Conservation (phyloP, 2,329 filamentous ascomycete genomes). For the Juglanconis oblonga region DNA sequence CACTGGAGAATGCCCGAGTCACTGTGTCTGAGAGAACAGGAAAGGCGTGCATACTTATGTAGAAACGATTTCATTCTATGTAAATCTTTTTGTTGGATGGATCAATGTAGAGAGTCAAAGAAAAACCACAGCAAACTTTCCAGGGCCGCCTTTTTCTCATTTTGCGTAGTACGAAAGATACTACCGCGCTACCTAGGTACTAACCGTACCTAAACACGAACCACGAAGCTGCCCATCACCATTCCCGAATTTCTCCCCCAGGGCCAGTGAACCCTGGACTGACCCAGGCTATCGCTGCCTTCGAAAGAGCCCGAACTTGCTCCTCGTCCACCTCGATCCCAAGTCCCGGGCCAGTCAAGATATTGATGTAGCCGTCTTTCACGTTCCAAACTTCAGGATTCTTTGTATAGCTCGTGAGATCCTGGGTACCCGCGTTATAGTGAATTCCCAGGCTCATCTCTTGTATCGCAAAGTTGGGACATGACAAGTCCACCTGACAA, state of each 20-base stretch:
- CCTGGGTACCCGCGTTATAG: conserved; percentile 59
- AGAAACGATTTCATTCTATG: no score
- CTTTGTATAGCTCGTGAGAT: conserved; percentile 57
- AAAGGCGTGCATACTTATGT: no score
- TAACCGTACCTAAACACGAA: no score
- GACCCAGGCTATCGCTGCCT: conserved; percentile 52
- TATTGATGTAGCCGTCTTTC: conserved; percentile 53
- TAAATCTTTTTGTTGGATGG: no score
- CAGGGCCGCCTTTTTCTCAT: no score
- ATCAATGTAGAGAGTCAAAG: no score
- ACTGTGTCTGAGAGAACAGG: no score
- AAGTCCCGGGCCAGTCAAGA: conserved; percentile 50
- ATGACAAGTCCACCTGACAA: conserved; percentile 55
- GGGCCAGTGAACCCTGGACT: conserved; percentile 61
- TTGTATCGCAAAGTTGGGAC: conserved; percentile 60
- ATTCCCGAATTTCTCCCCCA: conserved; percentile 61
- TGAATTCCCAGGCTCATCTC: conserved; percentile 70
- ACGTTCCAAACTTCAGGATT: conserved; percentile 58
- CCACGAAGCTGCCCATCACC: conserved; percentile 39
- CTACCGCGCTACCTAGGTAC: no score
- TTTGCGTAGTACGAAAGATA: no score
- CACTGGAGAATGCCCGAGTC: no score
- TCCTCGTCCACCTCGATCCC: conserved; percentile 65
- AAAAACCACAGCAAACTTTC: no score
- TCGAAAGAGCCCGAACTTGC: conserved; percentile 50